phyloP scores from a whole-genome alignment of 139 green algal genomes.

The Auxenochlorella protothecoides region DNA sequence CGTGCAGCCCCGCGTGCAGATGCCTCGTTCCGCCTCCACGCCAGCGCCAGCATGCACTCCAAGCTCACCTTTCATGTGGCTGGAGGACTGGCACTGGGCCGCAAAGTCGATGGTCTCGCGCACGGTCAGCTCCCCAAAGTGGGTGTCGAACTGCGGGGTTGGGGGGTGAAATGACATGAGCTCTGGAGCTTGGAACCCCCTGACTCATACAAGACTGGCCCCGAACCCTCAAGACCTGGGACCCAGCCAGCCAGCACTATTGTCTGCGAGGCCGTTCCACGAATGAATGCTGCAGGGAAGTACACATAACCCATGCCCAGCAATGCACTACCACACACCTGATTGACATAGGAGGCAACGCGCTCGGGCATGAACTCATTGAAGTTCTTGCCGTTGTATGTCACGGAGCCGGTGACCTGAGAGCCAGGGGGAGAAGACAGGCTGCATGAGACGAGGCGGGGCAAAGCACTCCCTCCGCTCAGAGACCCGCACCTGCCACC shows the following conservation, averaged over 20 bases:
- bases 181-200: no score
- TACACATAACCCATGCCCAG: not conserved
- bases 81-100: constrained; percentile 16
- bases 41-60: no score
- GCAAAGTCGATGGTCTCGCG: constrained; percentile 40
- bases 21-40: no score
- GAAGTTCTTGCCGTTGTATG: constrained; percentile 43
- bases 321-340: constrained; percentile 11
- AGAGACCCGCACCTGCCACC: not conserved
- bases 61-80: not conserved
- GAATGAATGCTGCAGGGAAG: not conserved
- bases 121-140: constrained; percentile 38
- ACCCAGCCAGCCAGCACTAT: not conserved
- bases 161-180: not conserved
- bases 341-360: constrained; percentile 38
- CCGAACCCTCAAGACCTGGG: not conserved
- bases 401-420: not conserved
- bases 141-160: constrained; percentile 20
- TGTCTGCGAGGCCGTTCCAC: not conserved
- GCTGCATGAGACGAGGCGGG: not conserved
- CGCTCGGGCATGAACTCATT: constrained; percentile 41
- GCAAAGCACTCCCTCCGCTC: no score
- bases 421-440: not conserved
- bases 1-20: no score
- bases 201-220: no score